These are phyloP conservation scores for Sphaerulina musiva DNA, from an alignment of 2,329 filamentous ascomycete species.

Conservation along the genomic window DNA sequence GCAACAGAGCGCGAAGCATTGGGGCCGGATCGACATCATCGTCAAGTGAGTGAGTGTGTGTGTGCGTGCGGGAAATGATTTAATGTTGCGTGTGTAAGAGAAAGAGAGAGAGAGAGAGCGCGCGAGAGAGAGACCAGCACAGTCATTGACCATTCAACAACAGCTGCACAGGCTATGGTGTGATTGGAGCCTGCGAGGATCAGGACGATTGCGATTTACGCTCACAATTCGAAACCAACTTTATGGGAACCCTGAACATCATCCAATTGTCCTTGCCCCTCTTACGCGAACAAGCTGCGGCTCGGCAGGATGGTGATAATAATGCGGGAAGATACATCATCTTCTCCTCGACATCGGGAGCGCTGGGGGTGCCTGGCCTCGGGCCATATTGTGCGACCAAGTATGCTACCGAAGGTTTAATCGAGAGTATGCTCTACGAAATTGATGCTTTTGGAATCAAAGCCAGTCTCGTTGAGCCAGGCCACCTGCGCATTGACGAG, in stretches of 20 bases:
- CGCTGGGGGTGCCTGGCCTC: slow-evolving; percentile 85
- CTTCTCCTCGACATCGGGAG: slow-evolving; percentile 86
- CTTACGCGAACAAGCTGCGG: slow-evolving; percentile 62
- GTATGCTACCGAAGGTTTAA: slow-evolving; percentile 90
- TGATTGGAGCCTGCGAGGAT: slow-evolving; percentile 93
- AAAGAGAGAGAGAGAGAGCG: neutral
- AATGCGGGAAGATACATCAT: slow-evolving; percentile 74
- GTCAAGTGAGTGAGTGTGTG: slow-evolving; percentile 53
- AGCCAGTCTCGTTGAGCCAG: slow-evolving; percentile 85
- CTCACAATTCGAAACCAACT: slow-evolving; percentile 96
- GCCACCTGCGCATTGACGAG: slow-evolving; percentile 81
- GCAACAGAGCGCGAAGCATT: slow-evolving; percentile 62
- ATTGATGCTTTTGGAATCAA: slow-evolving; percentile 88
- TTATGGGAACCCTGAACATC: slow-evolving; percentile 91
- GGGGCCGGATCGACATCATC: slow-evolving; percentile 72
- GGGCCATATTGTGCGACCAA: slow-evolving; percentile 96
- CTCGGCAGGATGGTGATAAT: slow-evolving; percentile 20
- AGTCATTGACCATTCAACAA: neutral
- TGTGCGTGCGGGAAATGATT: too few species aligned
- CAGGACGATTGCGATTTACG: slow-evolving; percentile 92
- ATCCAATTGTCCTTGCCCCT: slow-evolving; percentile 82
- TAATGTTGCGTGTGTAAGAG: too few species aligned
- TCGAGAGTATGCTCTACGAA: slow-evolving; percentile 96
- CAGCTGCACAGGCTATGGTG: slow-evolving; percentile 81
- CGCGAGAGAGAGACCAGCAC: neutral